Percentiles rank a stretch among this genome's conserved stretches.
phyloP scores from a whole-genome alignment of 2,329 filamentous ascomycete genomes.

The Penicillium italicum region DNA sequence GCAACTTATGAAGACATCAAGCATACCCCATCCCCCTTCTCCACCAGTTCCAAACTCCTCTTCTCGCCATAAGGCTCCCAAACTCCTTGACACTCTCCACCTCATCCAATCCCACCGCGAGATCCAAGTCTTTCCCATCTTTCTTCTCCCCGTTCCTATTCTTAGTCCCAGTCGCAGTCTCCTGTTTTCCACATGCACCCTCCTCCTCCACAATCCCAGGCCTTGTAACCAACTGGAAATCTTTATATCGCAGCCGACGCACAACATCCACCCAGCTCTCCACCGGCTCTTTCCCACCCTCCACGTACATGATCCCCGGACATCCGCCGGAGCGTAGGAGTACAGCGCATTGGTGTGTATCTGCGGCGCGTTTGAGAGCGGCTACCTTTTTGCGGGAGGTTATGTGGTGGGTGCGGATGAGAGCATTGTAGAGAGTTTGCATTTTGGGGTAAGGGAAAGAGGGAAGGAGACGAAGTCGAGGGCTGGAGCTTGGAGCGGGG shows the following conservation, averaged over 20 bases:
- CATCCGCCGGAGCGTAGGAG: slow-evolving; percentile 64
- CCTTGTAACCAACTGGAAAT: slow-evolving; percentile 62
- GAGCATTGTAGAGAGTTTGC: slow-evolving; percentile 49
- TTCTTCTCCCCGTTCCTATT: not conserved
- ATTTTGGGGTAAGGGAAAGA: not conserved
- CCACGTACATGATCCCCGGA: slow-evolving; percentile 76
- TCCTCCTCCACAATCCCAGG: slow-evolving; percentile 41
- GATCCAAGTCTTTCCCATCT: not conserved
- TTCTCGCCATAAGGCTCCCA: slow-evolving; percentile 57
- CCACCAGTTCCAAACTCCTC: slow-evolving; percentile 64
- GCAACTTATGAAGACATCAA: not conserved
- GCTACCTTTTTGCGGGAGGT: slow-evolving; percentile 72
- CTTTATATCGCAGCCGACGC: slow-evolving; percentile 66
- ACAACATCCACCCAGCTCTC: slow-evolving; percentile 63
- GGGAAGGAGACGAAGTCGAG: not conserved
- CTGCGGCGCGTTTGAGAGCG: slow-evolving; percentile 61
- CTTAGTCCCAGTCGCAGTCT: no score
- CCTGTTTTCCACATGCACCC: slow-evolving; percentile 5
- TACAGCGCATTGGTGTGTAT: slow-evolving; percentile 58
- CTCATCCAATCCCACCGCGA: slow-evolving; percentile 50
- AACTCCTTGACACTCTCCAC: slow-evolving; percentile 64
- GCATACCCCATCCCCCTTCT: slow-evolving; percentile 60
- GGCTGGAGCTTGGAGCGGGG: not conserved
- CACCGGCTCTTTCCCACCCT: slow-evolving; percentile 54
- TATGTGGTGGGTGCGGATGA: slow-evolving; percentile 78